Evolutionary conservation across 805 yeast species (phyloP), one percentile per base, ranked within the genome.

Genomic region (Metschnikowia bowlesiae): DNA sequence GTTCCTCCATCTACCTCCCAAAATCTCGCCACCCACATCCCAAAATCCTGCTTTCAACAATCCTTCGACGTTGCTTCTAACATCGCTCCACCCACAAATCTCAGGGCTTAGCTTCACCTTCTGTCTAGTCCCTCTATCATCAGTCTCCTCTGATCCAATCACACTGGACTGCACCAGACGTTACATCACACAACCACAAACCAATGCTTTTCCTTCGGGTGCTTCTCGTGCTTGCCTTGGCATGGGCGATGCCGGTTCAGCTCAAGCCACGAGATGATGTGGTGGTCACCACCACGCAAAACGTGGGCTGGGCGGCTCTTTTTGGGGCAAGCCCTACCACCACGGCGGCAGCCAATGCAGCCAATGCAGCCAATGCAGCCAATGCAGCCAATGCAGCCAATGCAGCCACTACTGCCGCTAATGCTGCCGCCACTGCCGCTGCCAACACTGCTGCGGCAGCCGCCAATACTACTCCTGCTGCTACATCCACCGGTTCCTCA

Each of bases 251-350:
- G 44, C 56, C 56, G 7, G 41, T 51, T 8, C 46, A 38, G n/a
- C 45, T 50, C 34, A 32, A 44, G 1, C 30, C 39, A 9, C 14
- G 36, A 3, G 47, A 26, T 9, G 48, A 33, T 4, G n/a, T 26
- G 8, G 14, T 52, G 35, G 13, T 38, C 6, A 50, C 52, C 39
- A 54, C 53, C 26, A 53, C 53, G 6, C 44, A 47, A 18, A 46
- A 43, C 14, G 30, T 53, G 11, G 56, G 56, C 35, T 53, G 54
- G 56, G 56, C 54, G 26, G 48, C 46, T 39, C 49, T 53, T 8
- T 51, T 53, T 9, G 56, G 54, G 3, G 50, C 48, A 1, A 36
- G 48, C 9, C 28, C 51, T 28, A 35, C 55, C 5, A 11, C 35
- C n/a, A 29, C 44, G 7, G 39, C 41, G 30, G 33, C 53, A 2